Conservation (phyloP, 768 basidiomycete genomes). For the Coprinopsis cinerea region DNA sequence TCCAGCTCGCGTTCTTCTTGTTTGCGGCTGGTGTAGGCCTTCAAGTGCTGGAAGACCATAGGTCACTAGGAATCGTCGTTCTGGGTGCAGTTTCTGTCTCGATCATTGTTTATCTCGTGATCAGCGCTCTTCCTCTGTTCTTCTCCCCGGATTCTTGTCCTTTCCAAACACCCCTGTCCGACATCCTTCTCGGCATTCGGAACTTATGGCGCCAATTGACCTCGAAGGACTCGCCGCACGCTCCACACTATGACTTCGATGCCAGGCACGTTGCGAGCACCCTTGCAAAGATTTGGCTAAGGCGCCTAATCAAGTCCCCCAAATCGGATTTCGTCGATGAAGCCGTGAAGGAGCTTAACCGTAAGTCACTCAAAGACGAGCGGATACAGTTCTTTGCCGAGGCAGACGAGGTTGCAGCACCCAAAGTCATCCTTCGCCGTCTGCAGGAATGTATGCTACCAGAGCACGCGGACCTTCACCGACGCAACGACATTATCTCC, state of each 20-base stretch:
- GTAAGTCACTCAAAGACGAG: neutral
- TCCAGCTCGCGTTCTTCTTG: slow-evolving; percentile 17
- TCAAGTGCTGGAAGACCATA: slow-evolving; percentile 1
- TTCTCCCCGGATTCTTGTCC: slow-evolving; percentile 1
- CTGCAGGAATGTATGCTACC: neutral
- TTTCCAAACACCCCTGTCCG: slow-evolving; percentile 8
- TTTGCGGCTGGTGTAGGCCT: slow-evolving; percentile 18
- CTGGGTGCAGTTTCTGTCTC: neutral
- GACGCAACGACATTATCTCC: neutral
- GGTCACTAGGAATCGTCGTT: neutral
- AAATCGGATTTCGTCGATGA: slow-evolving; percentile 7
- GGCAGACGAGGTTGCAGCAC: neutral
- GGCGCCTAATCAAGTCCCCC: slow-evolving; percentile 5
- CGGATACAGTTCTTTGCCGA: slow-evolving; percentile 1
- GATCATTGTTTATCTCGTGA: neutral
- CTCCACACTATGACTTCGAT: neutral
- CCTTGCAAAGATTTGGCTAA: slow-evolving; percentile 3
- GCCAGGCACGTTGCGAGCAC: neutral
- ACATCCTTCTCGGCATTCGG: neutral
- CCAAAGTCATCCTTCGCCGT: neutral
- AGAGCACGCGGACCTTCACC: neutral
- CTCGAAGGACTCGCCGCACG: neutral
- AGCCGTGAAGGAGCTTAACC: slow-evolving; percentile 1
- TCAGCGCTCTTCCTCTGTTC: slow-evolving; percentile 4
- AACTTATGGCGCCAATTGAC: neutral